Base-by-base conservation (phyloP, 1,284 basidiomycete genomes). In the Apiotrichum siamense region DNA sequence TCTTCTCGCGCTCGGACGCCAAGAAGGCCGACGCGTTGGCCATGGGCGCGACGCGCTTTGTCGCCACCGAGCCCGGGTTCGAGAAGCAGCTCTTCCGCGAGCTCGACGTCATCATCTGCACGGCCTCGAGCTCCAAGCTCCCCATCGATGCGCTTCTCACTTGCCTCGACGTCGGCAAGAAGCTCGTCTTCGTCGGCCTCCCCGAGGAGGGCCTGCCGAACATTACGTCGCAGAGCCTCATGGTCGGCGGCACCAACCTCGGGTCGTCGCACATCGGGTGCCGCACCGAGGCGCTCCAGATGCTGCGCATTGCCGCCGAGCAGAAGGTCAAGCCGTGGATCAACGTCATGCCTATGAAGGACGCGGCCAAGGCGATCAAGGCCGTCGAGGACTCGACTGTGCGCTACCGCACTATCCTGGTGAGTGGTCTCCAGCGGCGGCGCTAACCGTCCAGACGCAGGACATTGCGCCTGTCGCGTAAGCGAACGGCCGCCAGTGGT, bases 1-100 rank as follows among this genome's bases (percentile, higher is more conserved):
- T 80, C 31, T 83, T 86, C 73, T 82, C 83, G n/a, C 83, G 83
- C 63, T 80, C 80, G 33, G 65, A 76, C 24, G 70, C 71, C 58
- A 86, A 86, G 72, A 75, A 81, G 72, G 77, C 79, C n/a, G 83
- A 85, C 60, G 81, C 81, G 29, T 73, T 79, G 62, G 77, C 80
- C 58, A 78, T 86, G 72, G 83, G 84, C 11, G 83, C 83, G 1
- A 65, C 65, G 54, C 60, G 78, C 37, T 79, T 81, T 58, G 72
- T 83, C 31, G 63, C 76, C 33, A 81, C 79, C 37, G 60, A 67
- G 60, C 45, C 47, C 52, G 74, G 76, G 21, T 83, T 81, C 60
- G 72, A 75, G 21, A 70, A 80, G 52, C 63, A 75, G 20, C 72
- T 76, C 55, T 62, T 68, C 21, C 69, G 69, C 31, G 75, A 77